Evolutionary conservation across 2,329 filamentous ascomycete species (phyloP), one percentile per base, ranked within the genome.

Genomic region (Neoascochyta sp.): DNA sequence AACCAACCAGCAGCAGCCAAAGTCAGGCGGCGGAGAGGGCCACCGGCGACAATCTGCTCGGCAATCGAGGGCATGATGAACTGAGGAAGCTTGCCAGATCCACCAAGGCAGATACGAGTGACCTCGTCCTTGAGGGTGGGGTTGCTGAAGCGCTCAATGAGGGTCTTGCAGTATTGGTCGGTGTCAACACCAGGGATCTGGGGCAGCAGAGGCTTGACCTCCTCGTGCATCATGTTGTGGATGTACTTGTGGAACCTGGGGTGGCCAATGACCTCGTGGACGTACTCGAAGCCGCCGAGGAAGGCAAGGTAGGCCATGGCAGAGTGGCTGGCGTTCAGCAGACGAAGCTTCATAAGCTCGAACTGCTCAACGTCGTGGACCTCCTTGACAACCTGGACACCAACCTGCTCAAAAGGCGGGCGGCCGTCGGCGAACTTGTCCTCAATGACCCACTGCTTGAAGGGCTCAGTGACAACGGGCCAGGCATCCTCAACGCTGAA

Each of bases 21-120:
- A 9, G 50, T 50, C 6, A 54, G 41, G 29, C 50, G 49, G 21
- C 41, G 37, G 15, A 54, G 44, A 7, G 49, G 45, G 9, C 49
- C 49, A 10, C 44, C 41, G 16, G 47, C 42, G 4, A 35, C n/a
- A 18, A 54, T 52, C 27, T 54, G 50, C 39, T 54, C 50, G 6
- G 50, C 49, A 14, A 54, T 51, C 21, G 43, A 48, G 22, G 50
- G 50, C 43, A 52, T 51, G 36, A 54, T 54, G 43, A 54, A 54
- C 26, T 54, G 49, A 1, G 50, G 50, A 20, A 54, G 43, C 41
- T 54, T 54, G 41, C 50, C 50, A 5, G 47, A 51, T 9, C 50
- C 50, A n/a, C 50, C 50, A 6, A 54, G 47, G 41, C 50, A 54
- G 24, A 54, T 52, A 29, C 50, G 50, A 15, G 50, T 43, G 22